Evolutionary conservation across 805 yeast species (phyloP).

Genomic region (Saccharomyces cerevisiae): DNA sequence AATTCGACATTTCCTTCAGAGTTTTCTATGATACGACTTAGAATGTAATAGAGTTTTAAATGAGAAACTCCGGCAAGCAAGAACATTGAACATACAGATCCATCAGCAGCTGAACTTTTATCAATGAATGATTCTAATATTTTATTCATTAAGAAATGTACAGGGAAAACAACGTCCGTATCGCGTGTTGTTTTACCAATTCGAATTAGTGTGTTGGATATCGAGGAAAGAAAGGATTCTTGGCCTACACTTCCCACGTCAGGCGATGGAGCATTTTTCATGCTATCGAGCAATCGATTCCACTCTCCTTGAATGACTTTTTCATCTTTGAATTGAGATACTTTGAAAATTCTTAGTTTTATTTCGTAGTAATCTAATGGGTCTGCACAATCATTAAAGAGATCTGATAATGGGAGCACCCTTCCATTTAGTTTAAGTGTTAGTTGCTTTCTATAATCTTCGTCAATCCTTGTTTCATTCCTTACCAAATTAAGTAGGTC

Average conservation of each 20-base stretch:
- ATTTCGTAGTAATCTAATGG: constrained; percentile 78
- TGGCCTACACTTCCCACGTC: constrained; percentile 16
- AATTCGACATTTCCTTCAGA: constrained; percentile 41
- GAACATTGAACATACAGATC: constrained; percentile 51
- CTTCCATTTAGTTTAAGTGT: constrained; percentile 46
- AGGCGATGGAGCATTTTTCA: constrained; percentile 22
- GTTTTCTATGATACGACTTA: constrained; percentile 53
- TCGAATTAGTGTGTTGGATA: constrained; percentile 29
- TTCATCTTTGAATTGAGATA: constrained; percentile 70
- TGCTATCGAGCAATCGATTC: constrained; percentile 55
- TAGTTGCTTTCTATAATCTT: constrained; percentile 41
- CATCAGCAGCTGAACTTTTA: constrained; percentile 33
- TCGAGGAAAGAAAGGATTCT: constrained; percentile 27
- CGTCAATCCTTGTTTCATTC: constrained; percentile 35
- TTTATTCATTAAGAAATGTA: constrained; percentile 56
- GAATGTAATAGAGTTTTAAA: constrained; percentile 52
- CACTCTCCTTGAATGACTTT: constrained; percentile 75
- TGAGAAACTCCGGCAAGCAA: constrained; percentile 51
- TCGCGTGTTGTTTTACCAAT: constrained; percentile 55
- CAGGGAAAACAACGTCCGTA: constrained; percentile 74
- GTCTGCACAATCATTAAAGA: constrained; percentile 76
- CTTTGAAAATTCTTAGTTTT: constrained; percentile 64
- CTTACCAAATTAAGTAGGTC: constrained; percentile 37
- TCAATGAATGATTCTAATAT: constrained; percentile 47
- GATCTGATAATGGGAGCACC: constrained; percentile 59